phyloP scores from a whole-genome alignment of 352 stramenopile genomes.

The Globisporangium apiculatum region DNA sequence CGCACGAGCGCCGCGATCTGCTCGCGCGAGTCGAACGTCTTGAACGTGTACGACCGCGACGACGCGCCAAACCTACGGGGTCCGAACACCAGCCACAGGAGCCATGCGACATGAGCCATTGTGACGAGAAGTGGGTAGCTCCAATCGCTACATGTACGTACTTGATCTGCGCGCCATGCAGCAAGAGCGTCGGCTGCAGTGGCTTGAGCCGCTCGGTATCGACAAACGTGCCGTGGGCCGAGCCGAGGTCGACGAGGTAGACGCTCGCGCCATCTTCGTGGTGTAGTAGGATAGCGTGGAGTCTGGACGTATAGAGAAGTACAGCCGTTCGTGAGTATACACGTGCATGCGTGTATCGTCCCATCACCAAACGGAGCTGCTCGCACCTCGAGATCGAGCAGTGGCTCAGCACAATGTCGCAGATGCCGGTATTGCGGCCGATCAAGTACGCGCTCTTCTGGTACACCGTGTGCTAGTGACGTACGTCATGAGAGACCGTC shows the following conservation, averaged over 20 bases:
- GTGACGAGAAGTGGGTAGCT: too few relatives aligned
- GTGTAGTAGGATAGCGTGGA: conserved; percentile 70
- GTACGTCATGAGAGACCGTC: not conserved
- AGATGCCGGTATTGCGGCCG: conserved; percentile 64
- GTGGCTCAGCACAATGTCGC: conserved; percentile 75
- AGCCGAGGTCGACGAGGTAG: conserved; percentile 75
- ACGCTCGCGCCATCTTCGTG: conserved; percentile 57
- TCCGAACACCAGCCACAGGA: too few relatives aligned
- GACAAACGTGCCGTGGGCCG: conserved; percentile 72
- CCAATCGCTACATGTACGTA: conserved; percentile 5
- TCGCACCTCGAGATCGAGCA: conserved; percentile 64
- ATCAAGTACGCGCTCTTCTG: conserved; percentile 74
- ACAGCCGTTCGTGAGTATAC: too few relatives aligned
- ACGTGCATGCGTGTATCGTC: too few relatives aligned
- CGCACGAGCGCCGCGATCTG: conserved; percentile 61
- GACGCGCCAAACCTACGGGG: conserved; percentile 52
- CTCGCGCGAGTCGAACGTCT: conserved; percentile 68
- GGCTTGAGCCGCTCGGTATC: conserved; percentile 50
- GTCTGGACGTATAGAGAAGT: conserved; percentile 11
- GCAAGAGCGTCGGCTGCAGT: conserved; percentile 63
- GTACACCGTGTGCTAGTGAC: conserved; percentile 57
- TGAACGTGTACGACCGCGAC: conserved; percentile 78
- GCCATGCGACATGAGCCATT: too few relatives aligned
- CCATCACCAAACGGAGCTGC: too few relatives aligned
- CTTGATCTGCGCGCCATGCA: conserved; percentile 53